phyloP scores from a whole-genome alignment of 495 filamentous ascomycete genomes.

The Penicillium antarcticum region DNA sequence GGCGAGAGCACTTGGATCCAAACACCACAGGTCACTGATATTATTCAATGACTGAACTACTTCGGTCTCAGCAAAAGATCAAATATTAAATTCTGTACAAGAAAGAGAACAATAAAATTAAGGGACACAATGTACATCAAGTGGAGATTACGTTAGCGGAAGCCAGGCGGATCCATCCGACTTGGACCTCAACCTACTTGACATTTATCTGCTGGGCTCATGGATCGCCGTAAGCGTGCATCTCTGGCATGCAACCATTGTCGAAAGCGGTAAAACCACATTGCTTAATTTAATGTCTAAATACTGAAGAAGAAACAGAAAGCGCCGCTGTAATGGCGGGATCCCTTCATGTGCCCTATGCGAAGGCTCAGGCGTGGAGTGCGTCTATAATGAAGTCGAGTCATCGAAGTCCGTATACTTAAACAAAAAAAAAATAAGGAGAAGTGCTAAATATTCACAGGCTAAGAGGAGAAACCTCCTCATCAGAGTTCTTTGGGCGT shows the following conservation, averaged over 20 bases:
- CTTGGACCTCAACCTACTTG: no score
- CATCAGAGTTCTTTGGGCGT: slow-evolving; percentile 2
- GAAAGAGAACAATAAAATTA: no score
- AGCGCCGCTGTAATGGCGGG: slow-evolving; percentile 5
- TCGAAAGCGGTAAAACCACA: background rate
- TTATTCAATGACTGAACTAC: no score
- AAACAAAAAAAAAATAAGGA: no score
- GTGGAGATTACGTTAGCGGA: no score
- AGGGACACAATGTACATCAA: no score
- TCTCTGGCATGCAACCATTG: slow-evolving; percentile 1
- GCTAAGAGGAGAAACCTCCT: background rate
- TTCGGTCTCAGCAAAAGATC: no score
- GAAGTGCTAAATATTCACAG: background rate
- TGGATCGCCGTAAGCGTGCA: background rate
- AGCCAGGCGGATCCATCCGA: no score
- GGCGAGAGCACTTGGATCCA: no score
- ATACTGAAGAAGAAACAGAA: background rate
- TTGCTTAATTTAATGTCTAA: background rate
- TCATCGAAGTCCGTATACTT: background rate
- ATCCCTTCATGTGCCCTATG: slow-evolving; percentile 1
- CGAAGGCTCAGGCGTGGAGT: slow-evolving; percentile 1
- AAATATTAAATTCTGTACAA: no score
- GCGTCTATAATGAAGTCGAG: slow-evolving; percentile 2
- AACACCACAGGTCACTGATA: no score
- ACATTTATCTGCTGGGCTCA: no score